Percentiles rank a stretch among this genome's conserved stretches.
These are phyloP conservation scores for Tephrocybe sp. DNA, from an alignment of 768 basidiomycete genomes.

Conservation along the genomic window DNA sequence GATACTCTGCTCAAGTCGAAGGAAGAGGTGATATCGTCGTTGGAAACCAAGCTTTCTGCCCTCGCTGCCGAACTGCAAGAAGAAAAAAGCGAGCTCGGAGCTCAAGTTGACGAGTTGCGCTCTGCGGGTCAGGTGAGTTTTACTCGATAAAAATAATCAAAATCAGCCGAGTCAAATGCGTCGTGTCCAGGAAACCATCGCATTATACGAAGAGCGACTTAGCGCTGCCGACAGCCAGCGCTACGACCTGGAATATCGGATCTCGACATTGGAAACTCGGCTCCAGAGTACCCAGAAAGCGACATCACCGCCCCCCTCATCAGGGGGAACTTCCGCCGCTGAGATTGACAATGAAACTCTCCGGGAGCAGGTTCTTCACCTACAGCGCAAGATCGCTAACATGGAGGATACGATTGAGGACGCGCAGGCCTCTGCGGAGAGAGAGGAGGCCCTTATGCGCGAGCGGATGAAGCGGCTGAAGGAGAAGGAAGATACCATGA, in stretches of 20 bases:
- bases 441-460: conserved; percentile 65
- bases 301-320: conserved; percentile 27
- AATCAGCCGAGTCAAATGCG: conserved; percentile 3
- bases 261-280: conserved; percentile 53
- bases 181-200: conserved; percentile 78
- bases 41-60: conserved; percentile 40
- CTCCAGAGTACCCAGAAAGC: conserved; percentile 28
- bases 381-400: conserved; percentile 70
- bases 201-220: conserved; percentile 89
- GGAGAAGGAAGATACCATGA: conserved; percentile 71
- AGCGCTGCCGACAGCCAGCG: conserved; percentile 67
- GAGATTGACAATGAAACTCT: conserved; percentile 96
- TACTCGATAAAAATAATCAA: conserved; percentile 13
- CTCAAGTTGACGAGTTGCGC: conserved; percentile 81
- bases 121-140: conserved; percentile 78
- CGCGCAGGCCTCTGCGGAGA: conserved; percentile 63
- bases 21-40: conserved; percentile 56
- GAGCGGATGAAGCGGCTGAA: conserved; percentile 67
- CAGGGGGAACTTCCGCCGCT: conserved; percentile 60
- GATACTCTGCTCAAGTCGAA: conserved; percentile 53
- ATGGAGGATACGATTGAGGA: conserved; percentile 91
- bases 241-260: conserved; percentile 74
- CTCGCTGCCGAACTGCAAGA: conserved; percentile 35
- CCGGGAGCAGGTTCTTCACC: conserved; percentile 85
- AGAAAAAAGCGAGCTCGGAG: conserved; percentile 67